Base-by-base conservation (phyloP, 257 asterid genomes). In the Solanum ossicruentum region DNA sequence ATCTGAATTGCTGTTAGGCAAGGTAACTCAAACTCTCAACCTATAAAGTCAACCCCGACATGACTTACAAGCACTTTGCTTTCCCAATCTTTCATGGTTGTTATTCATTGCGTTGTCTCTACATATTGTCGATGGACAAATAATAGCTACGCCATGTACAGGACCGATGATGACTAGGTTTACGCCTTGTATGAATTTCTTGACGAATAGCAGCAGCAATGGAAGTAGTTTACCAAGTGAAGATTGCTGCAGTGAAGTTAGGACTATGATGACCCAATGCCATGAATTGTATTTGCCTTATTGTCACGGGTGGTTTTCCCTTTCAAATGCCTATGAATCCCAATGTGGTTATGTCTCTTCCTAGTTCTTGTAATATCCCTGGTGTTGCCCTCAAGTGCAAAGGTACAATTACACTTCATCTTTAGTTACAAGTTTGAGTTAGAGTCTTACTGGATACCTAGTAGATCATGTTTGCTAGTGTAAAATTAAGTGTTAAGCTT, bases 361-460 rank as follows among this genome's bases (percentile, higher is more conserved):
- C 98, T 0, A 89, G 90, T 5, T 91, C 98, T 8, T 95, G 98
- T 77, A 88, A 83, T 72, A 91, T 88, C 90, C 89, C 96, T 7
- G 93, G 94, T 4, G 95, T 94, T 12, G 91, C 96, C 2, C 49
- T 95, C 32, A 91, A 92, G 26, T 95, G 98, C 91, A 92, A 88
- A 92, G 95, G 98, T 93, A 80, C 70, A 23, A 20, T 36, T 36
- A 12, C 8, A 3, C 49, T 69, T 36, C 13, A n/a, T n/a, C n/a
- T n/a, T n/a, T n/a, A n/a, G n/a, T n/a, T n/a, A n/a, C n/a, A n/a
- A n/a, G 20, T 63, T 63, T 6, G 20, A 1, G 5, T 26, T 1
- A 1, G 8, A 63, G 1, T 12, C 18, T 63, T 23, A 18, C 10
- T 6, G 2, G 20, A 63, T 63, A 28, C 2, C 32, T 28, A 28